phyloP scores from a whole-genome alignment of 176 grass and related monocot species.

The Oryza officinalis region DNA sequence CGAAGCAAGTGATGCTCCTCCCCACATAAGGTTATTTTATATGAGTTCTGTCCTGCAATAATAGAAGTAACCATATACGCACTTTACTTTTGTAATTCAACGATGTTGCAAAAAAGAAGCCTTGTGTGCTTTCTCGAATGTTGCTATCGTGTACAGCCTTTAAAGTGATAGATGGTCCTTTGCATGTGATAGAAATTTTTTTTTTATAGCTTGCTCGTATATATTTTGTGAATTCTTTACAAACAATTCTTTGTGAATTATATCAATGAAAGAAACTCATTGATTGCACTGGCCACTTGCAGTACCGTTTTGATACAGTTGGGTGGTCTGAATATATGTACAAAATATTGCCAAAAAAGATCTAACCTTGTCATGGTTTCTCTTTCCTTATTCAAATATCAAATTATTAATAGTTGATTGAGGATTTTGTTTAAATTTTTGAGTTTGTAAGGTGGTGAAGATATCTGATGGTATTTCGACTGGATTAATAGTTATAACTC shows the following conservation, averaged over 20 bases:
- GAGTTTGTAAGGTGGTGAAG: not conserved
- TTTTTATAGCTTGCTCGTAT: not conserved
- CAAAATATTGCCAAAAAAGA: no score
- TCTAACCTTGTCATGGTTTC: not conserved
- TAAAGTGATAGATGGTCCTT: constrained; percentile 25
- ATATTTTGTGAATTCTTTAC: not conserved
- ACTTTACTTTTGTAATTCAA: constrained; percentile 4
- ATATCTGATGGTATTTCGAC: not conserved
- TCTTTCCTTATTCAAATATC: not conserved
- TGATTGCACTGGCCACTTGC: not conserved
- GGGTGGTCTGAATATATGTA: not conserved
- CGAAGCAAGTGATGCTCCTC: constrained; percentile 13
- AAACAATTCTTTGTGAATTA: not conserved
- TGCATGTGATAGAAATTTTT: constrained; percentile 37
- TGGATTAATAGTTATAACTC: not conserved
- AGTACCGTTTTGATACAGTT: not conserved
- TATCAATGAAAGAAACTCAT: constrained; percentile 7
- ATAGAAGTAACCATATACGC: not conserved
- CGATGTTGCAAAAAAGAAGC: not conserved
- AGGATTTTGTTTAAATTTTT: not conserved
- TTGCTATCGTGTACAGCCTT: constrained; percentile 44
- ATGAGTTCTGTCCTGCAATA: constrained; percentile 19
- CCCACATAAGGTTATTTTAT: constrained; percentile 31
- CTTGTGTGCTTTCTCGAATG: constrained; percentile 50
- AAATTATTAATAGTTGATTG: not conserved